Percentiles rank a stretch among this genome's conserved stretches.
These are phyloP conservation scores for Lachnellula arida DNA, from an alignment of 2,329 filamentous ascomycete species.

Conservation along the genomic window DNA sequence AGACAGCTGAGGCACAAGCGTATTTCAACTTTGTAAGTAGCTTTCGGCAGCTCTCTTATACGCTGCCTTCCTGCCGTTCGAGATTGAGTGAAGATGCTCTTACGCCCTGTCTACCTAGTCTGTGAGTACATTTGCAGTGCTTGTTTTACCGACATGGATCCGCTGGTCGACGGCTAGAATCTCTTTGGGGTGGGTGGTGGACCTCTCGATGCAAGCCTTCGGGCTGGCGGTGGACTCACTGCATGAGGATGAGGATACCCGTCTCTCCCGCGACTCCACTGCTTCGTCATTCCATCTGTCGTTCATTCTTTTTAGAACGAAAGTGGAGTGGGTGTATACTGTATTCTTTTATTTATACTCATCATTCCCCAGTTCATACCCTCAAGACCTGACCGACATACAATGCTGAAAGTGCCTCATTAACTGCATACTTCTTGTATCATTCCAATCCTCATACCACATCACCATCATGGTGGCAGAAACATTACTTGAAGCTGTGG, in stretches of 20 bases:
- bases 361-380: too few species aligned
- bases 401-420: background rate
- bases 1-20: background rate
- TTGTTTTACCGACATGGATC: too few species aligned
- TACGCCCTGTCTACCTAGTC: too few species aligned
- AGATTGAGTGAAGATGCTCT: background rate
- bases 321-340: background rate
- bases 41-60: constrained; percentile 13
- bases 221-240: background rate
- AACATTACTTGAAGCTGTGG: constrained; percentile 13
- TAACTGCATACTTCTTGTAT: background rate
- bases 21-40: background rate
- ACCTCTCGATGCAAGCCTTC: background rate
- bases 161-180: background rate
- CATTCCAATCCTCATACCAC: background rate
- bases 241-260: background rate
- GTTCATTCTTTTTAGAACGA: background rate
- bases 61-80: background rate
- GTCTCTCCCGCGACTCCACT: background rate
- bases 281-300: background rate
- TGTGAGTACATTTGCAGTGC: too few species aligned
- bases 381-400: background rate
- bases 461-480: constrained; percentile 18
- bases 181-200: background rate
- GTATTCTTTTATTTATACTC: too few species aligned